A percentile compares a stretch with the other conserved stretches of the same genome.
Conservation (phyloP, 2,329 filamentous ascomycete genomes). For the Incumbomyces lentus region DNA sequence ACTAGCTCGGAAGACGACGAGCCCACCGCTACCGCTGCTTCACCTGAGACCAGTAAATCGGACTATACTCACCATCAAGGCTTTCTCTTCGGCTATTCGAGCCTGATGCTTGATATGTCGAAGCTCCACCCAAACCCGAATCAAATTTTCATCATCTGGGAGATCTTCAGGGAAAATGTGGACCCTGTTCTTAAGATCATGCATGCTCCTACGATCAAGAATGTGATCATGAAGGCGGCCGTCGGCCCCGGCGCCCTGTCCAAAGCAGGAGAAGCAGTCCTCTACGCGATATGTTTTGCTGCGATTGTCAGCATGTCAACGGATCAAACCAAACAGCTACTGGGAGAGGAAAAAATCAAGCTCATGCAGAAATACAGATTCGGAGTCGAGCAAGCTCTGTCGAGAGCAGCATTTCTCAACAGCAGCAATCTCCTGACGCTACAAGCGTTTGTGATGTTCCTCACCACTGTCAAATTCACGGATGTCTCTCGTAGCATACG, state of each 20-base stretch:
- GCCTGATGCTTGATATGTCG: constrained; percentile 45
- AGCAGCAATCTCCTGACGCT: constrained; percentile 53
- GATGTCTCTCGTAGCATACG: constrained; percentile 35
- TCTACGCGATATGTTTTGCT: constrained; percentile 52
- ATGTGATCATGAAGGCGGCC: constrained; percentile 41
- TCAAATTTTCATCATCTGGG: constrained; percentile 45
- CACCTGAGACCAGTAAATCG: constrained; percentile 33
- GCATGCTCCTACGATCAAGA: constrained; percentile 45
- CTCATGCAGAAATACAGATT: constrained; percentile 50
- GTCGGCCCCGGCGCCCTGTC: constrained; percentile 40
- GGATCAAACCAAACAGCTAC: constrained; percentile 38
- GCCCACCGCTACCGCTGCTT: constrained; percentile 31
- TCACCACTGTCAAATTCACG: constrained; percentile 43
- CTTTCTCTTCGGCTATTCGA: constrained; percentile 52
- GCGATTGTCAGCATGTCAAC: constrained; percentile 41
- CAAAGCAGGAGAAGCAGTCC: constrained; percentile 43
- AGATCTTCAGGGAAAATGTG: constrained; percentile 50
- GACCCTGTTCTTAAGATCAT: constrained; percentile 52
- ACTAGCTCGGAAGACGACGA: constrained; percentile 42
- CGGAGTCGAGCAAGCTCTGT: constrained; percentile 52
- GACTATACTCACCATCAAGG: constrained; percentile 42
- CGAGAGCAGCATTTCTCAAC: constrained; percentile 52
- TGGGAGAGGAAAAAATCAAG: constrained; percentile 43
- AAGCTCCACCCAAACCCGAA: constrained; percentile 45
- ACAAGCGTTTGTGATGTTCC: constrained; percentile 52